Conservation (phyloP, 1,284 basidiomycete species). For the Ceratorhiza oryzae-sativae region DNA sequence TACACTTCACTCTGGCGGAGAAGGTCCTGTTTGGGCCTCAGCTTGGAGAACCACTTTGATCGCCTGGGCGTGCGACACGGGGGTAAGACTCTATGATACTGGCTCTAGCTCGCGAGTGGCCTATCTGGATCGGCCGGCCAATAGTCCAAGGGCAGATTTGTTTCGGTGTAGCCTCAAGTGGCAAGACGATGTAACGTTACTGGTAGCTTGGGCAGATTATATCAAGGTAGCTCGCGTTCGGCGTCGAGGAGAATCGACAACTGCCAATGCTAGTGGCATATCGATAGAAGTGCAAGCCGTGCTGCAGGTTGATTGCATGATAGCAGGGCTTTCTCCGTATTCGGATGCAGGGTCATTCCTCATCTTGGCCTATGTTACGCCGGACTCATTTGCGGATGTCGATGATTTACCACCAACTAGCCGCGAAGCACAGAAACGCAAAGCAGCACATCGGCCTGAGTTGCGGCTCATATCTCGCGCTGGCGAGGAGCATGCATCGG, state of each 20-base stretch:
- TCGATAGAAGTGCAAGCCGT: conserved; percentile 87
- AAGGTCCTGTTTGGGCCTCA: conserved; percentile 94
- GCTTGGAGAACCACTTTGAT: conserved; percentile 88
- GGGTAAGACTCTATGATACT: conserved; percentile 94
- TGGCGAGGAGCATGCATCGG: conserved; percentile 89
- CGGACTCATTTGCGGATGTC: conserved; percentile 62
- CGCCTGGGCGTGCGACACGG: conserved; percentile 96
- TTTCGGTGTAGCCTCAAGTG: conserved; percentile 92
- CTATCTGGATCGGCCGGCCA: conserved; percentile 82
- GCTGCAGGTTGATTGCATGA: conserved; percentile 95
- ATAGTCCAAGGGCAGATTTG: conserved; percentile 88
- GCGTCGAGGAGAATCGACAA: conserved; percentile 58
- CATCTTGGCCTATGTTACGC: conserved; percentile 80
- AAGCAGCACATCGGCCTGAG: conserved; percentile 87
- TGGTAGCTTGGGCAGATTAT: conserved; percentile 94
- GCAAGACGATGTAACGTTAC: conserved; percentile 89
- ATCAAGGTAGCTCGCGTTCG: conserved; percentile 91
- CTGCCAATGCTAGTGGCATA: conserved; percentile 39
- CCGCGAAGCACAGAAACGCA: conserved; percentile 76
- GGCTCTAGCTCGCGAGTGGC: conserved; percentile 81
- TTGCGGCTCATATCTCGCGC: conserved; percentile 87
- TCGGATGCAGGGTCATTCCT: conserved; percentile 70
- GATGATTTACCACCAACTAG: conserved; percentile 49
- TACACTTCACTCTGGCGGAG: conserved; percentile 78
- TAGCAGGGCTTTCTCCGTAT: conserved; percentile 88